Conservation (phyloP, 305 asterid species). For the Withania somnifera region DNA sequence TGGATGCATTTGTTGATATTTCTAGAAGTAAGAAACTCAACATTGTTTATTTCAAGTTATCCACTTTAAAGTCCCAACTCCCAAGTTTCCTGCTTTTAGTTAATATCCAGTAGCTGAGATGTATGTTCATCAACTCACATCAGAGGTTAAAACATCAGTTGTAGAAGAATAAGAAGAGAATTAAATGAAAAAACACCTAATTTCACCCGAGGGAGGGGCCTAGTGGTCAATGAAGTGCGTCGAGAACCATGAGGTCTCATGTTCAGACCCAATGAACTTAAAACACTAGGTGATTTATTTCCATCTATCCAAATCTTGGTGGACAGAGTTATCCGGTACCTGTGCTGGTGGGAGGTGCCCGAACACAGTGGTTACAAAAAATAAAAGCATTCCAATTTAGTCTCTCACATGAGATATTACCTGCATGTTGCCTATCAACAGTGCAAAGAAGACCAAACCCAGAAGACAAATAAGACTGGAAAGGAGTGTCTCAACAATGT, state of each 20-base stretch:
- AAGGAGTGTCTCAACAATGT: conserved; percentile 45
- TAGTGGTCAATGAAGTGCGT: too few relatives aligned
- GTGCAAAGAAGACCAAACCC: conserved; percentile 76
- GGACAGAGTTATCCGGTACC: not conserved
- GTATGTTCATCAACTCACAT: not conserved
- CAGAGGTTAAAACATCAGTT: not conserved
- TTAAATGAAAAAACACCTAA: not conserved
- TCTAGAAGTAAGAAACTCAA: not conserved
- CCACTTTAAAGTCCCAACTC: not conserved
- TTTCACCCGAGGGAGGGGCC: too few relatives aligned
- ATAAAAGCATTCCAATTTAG: not conserved
- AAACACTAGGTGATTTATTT: not conserved
- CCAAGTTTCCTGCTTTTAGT: not conserved
- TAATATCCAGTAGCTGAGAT: not conserved
- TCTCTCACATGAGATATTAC: conserved; percentile 18
- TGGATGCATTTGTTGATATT: not conserved
- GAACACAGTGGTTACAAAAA: not conserved
- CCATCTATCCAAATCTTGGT: not conserved
- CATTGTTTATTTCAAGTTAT: not conserved
- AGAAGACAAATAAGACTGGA: conserved; percentile 56
- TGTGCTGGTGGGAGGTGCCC: not conserved
- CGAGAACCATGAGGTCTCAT: too few relatives aligned
- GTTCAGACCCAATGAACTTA: not conserved
- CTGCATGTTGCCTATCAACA: conserved; percentile 86
- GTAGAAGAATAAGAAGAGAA: not conserved